Conservation (phyloP, 352 stramenopile species). For the Globisporangium polare region DNA sequence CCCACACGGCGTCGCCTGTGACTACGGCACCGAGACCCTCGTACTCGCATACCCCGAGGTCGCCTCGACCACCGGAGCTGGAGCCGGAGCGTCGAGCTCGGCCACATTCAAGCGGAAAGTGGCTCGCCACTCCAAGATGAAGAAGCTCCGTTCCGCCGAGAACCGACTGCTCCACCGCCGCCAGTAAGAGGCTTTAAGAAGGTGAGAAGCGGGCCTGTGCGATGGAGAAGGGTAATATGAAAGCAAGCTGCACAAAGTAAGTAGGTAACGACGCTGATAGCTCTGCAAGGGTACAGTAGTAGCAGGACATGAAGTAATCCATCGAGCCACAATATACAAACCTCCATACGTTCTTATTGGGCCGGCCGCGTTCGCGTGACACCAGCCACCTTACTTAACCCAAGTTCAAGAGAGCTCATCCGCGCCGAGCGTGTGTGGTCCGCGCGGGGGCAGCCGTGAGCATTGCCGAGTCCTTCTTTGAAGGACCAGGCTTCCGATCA, state of each 20-base stretch:
- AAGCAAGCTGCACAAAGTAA: too few relatives aligned
- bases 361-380: too few relatives aligned
- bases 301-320: too few relatives aligned
- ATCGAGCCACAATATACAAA: too few relatives aligned
- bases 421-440: too few relatives aligned
- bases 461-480: not conserved
- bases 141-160: not conserved
- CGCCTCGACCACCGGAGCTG: not conserved
- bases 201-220: too few relatives aligned
- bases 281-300: too few relatives aligned
- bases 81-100: not conserved
- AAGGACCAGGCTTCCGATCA: not conserved
- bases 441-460: not conserved
- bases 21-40: conserved; percentile 7
- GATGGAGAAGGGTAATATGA: too few relatives aligned
- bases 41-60: conserved; percentile 1
- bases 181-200: not conserved
- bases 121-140: not conserved
- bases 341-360: too few relatives aligned
- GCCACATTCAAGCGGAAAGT: not conserved
- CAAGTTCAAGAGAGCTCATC: too few relatives aligned
- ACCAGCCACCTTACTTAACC: too few relatives aligned
- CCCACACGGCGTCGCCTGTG: conserved; percentile 9
- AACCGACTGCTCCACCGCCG: not conserved
- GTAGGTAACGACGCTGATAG: too few relatives aligned